A percentile compares a stretch with the other conserved stretches of the same genome.
Conservation (phyloP, 805 yeast species). For the Candida germanica region DNA sequence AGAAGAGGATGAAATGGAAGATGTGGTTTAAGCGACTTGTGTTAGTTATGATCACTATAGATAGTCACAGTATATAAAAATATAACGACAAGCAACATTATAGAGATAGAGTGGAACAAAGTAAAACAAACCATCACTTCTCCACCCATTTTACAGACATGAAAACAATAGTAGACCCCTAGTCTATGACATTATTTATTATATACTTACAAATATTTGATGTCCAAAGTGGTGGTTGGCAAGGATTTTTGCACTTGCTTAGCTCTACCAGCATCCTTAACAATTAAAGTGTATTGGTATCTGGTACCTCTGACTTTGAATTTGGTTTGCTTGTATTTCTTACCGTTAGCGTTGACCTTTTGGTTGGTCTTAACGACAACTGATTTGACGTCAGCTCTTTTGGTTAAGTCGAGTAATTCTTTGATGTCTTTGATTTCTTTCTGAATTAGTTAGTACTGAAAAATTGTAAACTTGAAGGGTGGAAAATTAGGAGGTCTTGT, state of each 20-base stretch:
- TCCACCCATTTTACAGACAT: slow-evolving; percentile 2
- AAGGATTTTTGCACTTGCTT: slow-evolving; percentile 95
- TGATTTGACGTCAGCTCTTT: slow-evolving; percentile 90
- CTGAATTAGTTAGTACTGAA: slow-evolving; percentile 2
- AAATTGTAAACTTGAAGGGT: too few relatives aligned
- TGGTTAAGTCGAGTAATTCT: slow-evolving; percentile 93
- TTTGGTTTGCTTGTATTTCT: slow-evolving; percentile 89
- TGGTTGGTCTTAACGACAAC: slow-evolving; percentile 94
- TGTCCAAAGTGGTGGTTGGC: slow-evolving; percentile 89
- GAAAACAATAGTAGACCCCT: too few relatives aligned
- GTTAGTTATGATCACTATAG: neutral
- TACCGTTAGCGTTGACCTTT: slow-evolving; percentile 77
- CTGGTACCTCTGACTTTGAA: slow-evolving; percentile 98
- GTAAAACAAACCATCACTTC: too few relatives aligned
- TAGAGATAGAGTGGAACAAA: too few relatives aligned
- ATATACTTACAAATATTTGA: slow-evolving; percentile 48
- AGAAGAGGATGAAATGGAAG: slow-evolving; percentile 79
- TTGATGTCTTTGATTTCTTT: slow-evolving; percentile 93
- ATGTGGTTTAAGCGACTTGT: slow-evolving; percentile 44
- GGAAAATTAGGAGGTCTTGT: too few relatives aligned
- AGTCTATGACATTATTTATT: too few relatives aligned
- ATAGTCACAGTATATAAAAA: too few relatives aligned
- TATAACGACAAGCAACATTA: too few relatives aligned
- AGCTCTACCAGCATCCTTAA: slow-evolving; percentile 95
- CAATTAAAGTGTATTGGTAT: slow-evolving; percentile 91